Evolutionary conservation across 73 alveolate genomes (phyloP).

Genomic region (Paramecium bursaria): DNA sequence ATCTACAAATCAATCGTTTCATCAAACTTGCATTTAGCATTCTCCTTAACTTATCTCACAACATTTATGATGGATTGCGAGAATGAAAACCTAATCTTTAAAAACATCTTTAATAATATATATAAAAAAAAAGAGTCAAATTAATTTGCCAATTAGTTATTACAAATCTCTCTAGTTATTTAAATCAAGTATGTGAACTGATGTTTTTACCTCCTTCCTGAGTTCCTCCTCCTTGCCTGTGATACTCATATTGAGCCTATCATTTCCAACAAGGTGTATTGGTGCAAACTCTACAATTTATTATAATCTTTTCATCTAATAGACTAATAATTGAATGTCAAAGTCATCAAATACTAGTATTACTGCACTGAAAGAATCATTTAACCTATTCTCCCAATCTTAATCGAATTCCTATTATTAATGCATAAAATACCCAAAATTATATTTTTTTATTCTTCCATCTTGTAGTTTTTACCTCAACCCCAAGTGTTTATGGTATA

Average conservation of each 20-base stretch:
- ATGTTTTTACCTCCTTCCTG: not conserved
- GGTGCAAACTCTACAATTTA: conserved; percentile 30
- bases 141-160: too few relatives aligned
- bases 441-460: conserved; percentile 10
- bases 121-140: too few relatives aligned
- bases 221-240: conserved; percentile 54
- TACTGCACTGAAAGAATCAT: conserved; percentile 34
- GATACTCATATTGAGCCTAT: conserved; percentile 52
- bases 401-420: conserved; percentile 47
- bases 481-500: conserved; percentile 32
- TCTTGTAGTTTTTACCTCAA: conserved; percentile 26
- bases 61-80: conserved; percentile 13
- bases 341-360: conserved; percentile 43
- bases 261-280: conserved; percentile 35
- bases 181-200: too few relatives aligned
- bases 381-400: conserved; percentile 31
- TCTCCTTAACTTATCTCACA: conserved; percentile 24
- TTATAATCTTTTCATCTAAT: not conserved
- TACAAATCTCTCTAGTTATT: too few relatives aligned
- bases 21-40: conserved; percentile 60
- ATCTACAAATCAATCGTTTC: conserved; percentile 74
- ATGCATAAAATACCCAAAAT: conserved; percentile 50
- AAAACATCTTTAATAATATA: too few relatives aligned
- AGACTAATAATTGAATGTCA: conserved; percentile 3
- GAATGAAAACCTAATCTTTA: not conserved